phyloP scores from a whole-genome alignment of 768 basidiomycete genomes.

The Hemileccinum impolitum region DNA sequence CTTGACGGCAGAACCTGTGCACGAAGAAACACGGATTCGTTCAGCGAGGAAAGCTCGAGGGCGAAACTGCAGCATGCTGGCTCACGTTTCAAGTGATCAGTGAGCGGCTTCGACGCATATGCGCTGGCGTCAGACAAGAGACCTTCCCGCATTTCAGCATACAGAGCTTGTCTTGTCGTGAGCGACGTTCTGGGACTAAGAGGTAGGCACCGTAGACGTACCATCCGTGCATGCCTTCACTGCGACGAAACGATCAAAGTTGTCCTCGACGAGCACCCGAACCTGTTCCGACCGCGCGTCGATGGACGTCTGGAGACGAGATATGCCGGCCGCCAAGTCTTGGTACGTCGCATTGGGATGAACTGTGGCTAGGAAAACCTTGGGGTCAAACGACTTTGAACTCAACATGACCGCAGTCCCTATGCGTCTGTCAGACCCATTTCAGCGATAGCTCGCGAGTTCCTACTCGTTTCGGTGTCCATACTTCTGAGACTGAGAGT shows the following conservation, averaged over 20 bases:
- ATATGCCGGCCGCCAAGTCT: conserved; percentile 78
- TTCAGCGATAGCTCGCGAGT: conserved; percentile 9
- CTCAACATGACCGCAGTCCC: conserved; percentile 81
- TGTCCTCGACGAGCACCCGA: conserved; percentile 91
- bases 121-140: conserved; percentile 73
- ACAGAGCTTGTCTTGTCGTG: conserved; percentile 54
- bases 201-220: conserved; percentile 32
- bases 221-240: conserved; percentile 98
- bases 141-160: conserved; percentile 91
- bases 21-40: not conserved
- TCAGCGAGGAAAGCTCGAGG: conserved; percentile 2
- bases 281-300: conserved; percentile 94
- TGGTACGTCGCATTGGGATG: conserved; percentile 96
- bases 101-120: conserved; percentile 77
- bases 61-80: not conserved
- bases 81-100: conserved; percentile 83
- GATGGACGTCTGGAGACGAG: conserved; percentile 71
- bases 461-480: conserved; percentile 72
- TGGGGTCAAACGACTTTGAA: conserved; percentile 96
- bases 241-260: conserved; percentile 96
- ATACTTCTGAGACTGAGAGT: conserved; percentile 54
- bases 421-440: conserved; percentile 27
- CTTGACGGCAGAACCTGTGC: conserved; percentile 80
- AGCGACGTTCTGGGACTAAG: not conserved
- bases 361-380: conserved; percentile 83